A percentile compares a stretch with the other conserved stretches of the same genome.
phyloP scores from a whole-genome alignment of 768 basidiomycete genomes.

The Rhodotorula diobovata region DNA sequence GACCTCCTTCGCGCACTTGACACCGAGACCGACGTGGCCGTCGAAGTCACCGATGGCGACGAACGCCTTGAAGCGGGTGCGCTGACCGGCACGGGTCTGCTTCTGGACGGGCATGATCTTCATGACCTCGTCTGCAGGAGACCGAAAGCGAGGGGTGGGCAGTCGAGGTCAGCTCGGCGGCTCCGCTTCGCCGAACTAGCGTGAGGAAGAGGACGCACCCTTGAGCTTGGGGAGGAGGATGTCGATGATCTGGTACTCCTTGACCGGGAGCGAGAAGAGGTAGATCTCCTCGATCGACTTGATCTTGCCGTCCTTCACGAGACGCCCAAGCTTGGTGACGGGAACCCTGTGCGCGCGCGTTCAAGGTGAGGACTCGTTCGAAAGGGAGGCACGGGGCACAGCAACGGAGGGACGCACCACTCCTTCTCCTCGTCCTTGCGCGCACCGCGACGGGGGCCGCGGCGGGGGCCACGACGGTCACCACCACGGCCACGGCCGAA shows the following conservation, averaged over 20 bases:
- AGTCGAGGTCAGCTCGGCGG: not conserved
- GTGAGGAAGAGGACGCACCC: slow-evolving; percentile 50
- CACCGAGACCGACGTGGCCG: slow-evolving; percentile 97
- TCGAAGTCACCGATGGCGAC: slow-evolving; percentile 99
- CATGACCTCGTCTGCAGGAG: slow-evolving; percentile 77
- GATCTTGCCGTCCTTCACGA: slow-evolving; percentile 99
- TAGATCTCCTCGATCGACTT: slow-evolving; percentile 99
- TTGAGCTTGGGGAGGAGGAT: slow-evolving; percentile 98
- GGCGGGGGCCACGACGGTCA: slow-evolving; percentile 61
- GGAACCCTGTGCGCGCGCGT: slow-evolving; percentile 63
- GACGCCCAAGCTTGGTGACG: slow-evolving; percentile 97
- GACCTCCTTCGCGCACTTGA: slow-evolving; percentile 99
- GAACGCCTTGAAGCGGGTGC: slow-evolving; percentile 99
- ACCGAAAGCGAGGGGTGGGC: too few relatives aligned
- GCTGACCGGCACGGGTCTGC: slow-evolving; percentile 98
- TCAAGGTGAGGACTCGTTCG: not conserved
- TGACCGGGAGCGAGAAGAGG: slow-evolving; percentile 99
- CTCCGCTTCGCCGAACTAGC: too few relatives aligned
- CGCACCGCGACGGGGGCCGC: slow-evolving; percentile 85
- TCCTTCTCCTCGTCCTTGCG: slow-evolving; percentile 99
- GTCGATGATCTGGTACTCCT: slow-evolving; percentile 99
- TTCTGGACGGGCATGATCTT: slow-evolving; percentile 99
- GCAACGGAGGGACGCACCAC: slow-evolving; percentile 60
- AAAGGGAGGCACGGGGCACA: not conserved
- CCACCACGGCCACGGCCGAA: slow-evolving; percentile 67